Percentiles rank a stretch among this genome's conserved stretches.
phyloP scores from a whole-genome alignment of 176 grass and related monocot genomes.

The Aegilops umbellulata region DNA sequence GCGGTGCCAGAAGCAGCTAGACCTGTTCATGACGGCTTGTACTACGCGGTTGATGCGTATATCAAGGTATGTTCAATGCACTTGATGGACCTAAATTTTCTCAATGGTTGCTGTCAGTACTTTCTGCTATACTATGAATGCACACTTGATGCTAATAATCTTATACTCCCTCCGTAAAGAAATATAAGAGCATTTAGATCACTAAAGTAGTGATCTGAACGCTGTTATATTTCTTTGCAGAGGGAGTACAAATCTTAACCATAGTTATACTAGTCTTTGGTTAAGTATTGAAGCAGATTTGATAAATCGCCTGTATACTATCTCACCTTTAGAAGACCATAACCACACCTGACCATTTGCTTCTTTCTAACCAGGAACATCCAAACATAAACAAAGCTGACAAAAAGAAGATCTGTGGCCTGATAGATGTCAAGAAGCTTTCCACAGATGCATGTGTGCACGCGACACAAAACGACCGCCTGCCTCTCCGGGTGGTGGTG shows the following conservation, averaged over 20 bases:
- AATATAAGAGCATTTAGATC: too few species aligned
- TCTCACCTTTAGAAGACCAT: background rate
- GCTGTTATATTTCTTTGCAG: too few species aligned
- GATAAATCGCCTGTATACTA: background rate
- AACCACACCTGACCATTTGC: constrained; percentile 16
- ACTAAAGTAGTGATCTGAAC: too few species aligned
- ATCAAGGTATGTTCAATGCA: constrained; percentile 69
- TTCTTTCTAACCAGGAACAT: constrained; percentile 65
- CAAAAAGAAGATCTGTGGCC: constrained; percentile 72
- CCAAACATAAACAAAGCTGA: constrained; percentile 67
- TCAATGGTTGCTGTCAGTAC: background rate
- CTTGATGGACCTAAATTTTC: constrained; percentile 2
- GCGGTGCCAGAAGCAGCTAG: constrained; percentile 71
- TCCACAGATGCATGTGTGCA: constrained; percentile 74
- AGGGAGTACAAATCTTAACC: background rate
- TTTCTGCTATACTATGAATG: background rate
- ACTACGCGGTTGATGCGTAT: constrained; percentile 88
- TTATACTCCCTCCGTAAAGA: too few species aligned
- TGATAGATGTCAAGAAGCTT: constrained; percentile 91
- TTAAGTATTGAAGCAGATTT: background rate
- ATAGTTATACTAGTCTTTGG: constrained; percentile 1
- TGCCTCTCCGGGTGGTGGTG: constrained; percentile 87
- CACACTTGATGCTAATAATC: background rate
- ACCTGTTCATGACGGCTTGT: constrained; percentile 76
- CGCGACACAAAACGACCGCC: constrained; percentile 83